These are phyloP conservation scores for Neurospora tetrasperma DNA, from an alignment of 495 filamentous ascomycete genomes.

Conservation along the genomic window DNA sequence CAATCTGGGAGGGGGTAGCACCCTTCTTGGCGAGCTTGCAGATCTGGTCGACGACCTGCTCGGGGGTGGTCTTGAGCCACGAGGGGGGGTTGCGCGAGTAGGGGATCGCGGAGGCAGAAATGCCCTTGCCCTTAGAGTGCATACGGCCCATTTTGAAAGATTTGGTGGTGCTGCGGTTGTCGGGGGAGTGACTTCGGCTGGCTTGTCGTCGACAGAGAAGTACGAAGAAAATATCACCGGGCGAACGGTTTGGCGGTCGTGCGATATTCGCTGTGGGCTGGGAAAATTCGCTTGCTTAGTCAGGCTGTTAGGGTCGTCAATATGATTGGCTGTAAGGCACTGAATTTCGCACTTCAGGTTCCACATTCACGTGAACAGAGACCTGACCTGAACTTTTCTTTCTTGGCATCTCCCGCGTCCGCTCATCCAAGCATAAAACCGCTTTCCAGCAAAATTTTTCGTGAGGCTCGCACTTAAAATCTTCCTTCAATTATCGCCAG, in stretches of 20 bases:
- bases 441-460: not conserved
- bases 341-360: not conserved
- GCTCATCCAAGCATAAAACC: not conserved
- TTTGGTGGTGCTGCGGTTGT: slow-evolving; percentile 24
- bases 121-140: slow-evolving; percentile 99
- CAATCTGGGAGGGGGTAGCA: slow-evolving; percentile 94
- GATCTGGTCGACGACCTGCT: slow-evolving; percentile 95
- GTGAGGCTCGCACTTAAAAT: not conserved
- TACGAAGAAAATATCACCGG: slow-evolving; percentile 9
- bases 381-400: slow-evolving; percentile 5
- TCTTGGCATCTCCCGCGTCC: not conserved
- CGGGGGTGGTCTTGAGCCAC: slow-evolving; percentile 85
- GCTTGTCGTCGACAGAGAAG: slow-evolving; percentile 15
- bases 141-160: slow-evolving; percentile 83
- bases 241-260: not conserved
- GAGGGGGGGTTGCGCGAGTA: slow-evolving; percentile 86
- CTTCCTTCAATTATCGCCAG: not conserved
- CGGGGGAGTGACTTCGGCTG: slow-evolving; percentile 1
- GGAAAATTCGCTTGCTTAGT: slow-evolving; percentile 8
- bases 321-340: slow-evolving; percentile 9
- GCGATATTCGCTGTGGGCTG: slow-evolving; percentile 12
- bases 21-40: slow-evolving; percentile 98
- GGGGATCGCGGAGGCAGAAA: slow-evolving; percentile 84
- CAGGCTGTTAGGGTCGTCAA: slow-evolving; percentile 9
- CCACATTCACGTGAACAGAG: not conserved